Conservation (phyloP, 495 filamentous ascomycete species). For the Penicillium manginii region DNA sequence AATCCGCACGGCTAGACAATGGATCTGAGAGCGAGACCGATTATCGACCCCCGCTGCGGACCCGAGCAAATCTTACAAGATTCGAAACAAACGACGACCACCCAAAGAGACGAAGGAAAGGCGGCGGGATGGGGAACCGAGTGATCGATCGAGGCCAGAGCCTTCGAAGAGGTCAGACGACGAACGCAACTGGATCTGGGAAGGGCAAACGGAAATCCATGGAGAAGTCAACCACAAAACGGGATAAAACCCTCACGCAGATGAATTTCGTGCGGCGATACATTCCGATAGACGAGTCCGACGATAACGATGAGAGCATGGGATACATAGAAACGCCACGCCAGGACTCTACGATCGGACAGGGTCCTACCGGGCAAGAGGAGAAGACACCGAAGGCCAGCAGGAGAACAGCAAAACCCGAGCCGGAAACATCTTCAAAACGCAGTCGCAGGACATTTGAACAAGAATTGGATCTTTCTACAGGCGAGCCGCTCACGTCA, state of each 20-base stretch:
- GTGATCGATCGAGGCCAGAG: slow-evolving; percentile 6
- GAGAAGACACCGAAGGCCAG: neutral
- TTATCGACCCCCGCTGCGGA: slow-evolving; percentile 21
- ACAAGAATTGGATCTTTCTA: slow-evolving; percentile 30
- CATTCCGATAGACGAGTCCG: slow-evolving; percentile 43
- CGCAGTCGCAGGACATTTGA: slow-evolving; percentile 19
- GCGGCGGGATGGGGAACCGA: neutral
- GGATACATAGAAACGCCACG: slow-evolving; percentile 37
- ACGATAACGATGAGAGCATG: slow-evolving; percentile 40
- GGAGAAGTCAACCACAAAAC: slow-evolving; percentile 26
- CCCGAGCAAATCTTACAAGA: slow-evolving; percentile 18
- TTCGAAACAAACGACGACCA: slow-evolving; percentile 29
- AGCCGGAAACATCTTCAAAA: slow-evolving; percentile 11
- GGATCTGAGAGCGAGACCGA: slow-evolving; percentile 34
- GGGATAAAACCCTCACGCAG: slow-evolving; percentile 50
- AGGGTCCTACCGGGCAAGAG: slow-evolving; percentile 6
- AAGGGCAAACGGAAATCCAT: slow-evolving; percentile 31
- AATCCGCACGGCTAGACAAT: slow-evolving; percentile 34
- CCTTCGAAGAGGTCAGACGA: slow-evolving; percentile 19
- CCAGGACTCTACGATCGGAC: slow-evolving; percentile 3
- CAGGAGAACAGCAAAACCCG: neutral
- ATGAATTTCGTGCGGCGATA: slow-evolving; percentile 51
- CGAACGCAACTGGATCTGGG: slow-evolving; percentile 24
- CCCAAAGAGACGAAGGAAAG: slow-evolving; percentile 23
- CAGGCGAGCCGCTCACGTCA: slow-evolving; percentile 28